Conservation (phyloP, 2,329 filamentous ascomycete species). For the Gremmenia infestans region DNA sequence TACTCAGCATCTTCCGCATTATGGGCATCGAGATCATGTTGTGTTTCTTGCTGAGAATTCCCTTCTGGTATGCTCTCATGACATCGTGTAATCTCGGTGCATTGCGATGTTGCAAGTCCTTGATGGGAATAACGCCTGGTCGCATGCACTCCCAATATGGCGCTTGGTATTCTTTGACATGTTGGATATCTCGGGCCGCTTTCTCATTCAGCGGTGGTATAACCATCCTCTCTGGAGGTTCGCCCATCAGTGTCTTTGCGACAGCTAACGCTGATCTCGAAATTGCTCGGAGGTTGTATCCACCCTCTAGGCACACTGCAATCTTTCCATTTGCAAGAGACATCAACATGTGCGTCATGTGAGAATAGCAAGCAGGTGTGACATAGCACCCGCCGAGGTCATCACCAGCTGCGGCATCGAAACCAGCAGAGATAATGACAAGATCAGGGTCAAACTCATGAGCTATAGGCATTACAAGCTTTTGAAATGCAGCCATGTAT, state of each 20-base stretch:
- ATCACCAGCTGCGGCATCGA: constrained; percentile 92
- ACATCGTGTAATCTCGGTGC: constrained; percentile 71
- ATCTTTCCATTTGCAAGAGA: constrained; percentile 84
- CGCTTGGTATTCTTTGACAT: constrained; percentile 56
- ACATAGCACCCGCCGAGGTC: constrained; percentile 91
- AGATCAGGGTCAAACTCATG: constrained; percentile 90
- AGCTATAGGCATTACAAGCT: constrained; percentile 93
- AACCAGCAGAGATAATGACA: constrained; percentile 92
- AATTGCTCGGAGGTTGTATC: constrained; percentile 91
- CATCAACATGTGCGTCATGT: constrained; percentile 99
- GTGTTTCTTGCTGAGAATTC: constrained; percentile 64
- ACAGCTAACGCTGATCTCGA: constrained; percentile 90
- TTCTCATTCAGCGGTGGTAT: constrained; percentile 54
- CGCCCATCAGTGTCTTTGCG: constrained; percentile 88
- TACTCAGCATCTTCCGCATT: constrained; percentile 65
- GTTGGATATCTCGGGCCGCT: constrained; percentile 50
- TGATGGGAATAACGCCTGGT: constrained; percentile 55
- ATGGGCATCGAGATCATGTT: constrained; percentile 79
- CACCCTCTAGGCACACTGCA: constrained; percentile 89
- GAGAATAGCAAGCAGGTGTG: constrained; percentile 83
- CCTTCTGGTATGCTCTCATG: constrained; percentile 71
- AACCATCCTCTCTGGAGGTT: constrained; percentile 66
- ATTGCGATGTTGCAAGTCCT: constrained; percentile 46
- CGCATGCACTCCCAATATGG: constrained; percentile 87
- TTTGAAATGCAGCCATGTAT: constrained; percentile 93